Percentiles rank a stretch among this genome's conserved stretches.
These are phyloP conservation scores for Beauveria sp. DNA, from an alignment of 2,329 filamentous ascomycete genomes.

Conservation along the genomic window DNA sequence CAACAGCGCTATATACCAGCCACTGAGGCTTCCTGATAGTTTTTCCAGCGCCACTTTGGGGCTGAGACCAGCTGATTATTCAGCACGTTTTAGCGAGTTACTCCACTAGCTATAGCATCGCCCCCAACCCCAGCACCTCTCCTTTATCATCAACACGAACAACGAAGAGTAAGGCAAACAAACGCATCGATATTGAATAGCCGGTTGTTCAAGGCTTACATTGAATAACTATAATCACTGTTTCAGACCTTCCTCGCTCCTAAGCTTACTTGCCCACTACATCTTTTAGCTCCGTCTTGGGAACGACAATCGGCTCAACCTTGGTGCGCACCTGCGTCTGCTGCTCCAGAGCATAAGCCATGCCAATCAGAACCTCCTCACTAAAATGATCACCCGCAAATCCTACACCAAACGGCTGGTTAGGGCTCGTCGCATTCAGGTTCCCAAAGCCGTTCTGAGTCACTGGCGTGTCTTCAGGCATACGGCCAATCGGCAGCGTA, in stretches of 20 bases:
- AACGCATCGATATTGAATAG: neutral
- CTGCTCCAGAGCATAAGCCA: slow-evolving; percentile 64
- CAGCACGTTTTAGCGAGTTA: neutral
- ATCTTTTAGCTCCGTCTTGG: slow-evolving; percentile 25
- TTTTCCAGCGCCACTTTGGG: too few relatives aligned
- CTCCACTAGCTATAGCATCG: neutral
- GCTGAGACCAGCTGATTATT: neutral
- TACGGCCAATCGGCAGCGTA: slow-evolving; percentile 55
- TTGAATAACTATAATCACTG: neutral
- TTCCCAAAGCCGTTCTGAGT: slow-evolving; percentile 37
- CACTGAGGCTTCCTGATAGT: neutral
- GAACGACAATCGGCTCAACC: slow-evolving; percentile 22
- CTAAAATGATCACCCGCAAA: slow-evolving; percentile 54
- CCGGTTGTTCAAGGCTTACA: too few relatives aligned
- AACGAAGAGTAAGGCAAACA: too few relatives aligned
- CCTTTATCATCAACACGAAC: too few relatives aligned
- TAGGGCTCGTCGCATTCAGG: slow-evolving; percentile 45
- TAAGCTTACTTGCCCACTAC: slow-evolving; percentile 8
- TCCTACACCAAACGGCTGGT: slow-evolving; percentile 53
- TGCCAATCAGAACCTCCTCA: slow-evolving; percentile 53
- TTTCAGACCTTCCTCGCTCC: neutral
- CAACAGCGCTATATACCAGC: neutral
- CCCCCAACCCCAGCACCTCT: too few relatives aligned
- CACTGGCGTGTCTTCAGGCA: slow-evolving; percentile 41
- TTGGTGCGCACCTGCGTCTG: slow-evolving; percentile 29